Conservation (phyloP, 2,329 filamentous ascomycete species). For the Neonectria punicea region DNA sequence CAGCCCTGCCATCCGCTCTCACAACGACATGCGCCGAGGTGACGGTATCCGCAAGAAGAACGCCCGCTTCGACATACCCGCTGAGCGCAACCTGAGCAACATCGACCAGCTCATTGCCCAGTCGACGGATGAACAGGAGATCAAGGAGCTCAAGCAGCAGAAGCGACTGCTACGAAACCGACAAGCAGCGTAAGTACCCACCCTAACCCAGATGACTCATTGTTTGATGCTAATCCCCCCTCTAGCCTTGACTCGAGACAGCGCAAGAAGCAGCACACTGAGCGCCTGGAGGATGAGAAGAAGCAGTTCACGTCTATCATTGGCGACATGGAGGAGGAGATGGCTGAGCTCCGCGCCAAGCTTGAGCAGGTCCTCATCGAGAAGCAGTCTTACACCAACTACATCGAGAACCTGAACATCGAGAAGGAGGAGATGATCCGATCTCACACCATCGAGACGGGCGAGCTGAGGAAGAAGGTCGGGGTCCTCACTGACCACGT, state of each 20-base stretch:
- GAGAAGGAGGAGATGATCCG: conserved; percentile 95
- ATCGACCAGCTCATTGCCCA: conserved; percentile 93
- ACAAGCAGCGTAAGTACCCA: conserved; percentile 86
- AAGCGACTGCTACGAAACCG: conserved; percentile 94
- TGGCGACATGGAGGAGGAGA: conserved; percentile 80
- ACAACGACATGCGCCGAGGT: conserved; percentile 80
- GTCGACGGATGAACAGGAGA: conserved; percentile 89
- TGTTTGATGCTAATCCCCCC: conserved; percentile 28
- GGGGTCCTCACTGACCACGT: conserved; percentile 80
- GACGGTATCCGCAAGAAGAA: conserved; percentile 99
- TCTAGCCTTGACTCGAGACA: conserved; percentile 91
- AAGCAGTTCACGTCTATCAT: conserved; percentile 86
- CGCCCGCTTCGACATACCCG: conserved; percentile 94
- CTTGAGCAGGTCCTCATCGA: conserved; percentile 77
- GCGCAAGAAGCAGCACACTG: conserved; percentile 97
- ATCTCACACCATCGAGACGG: conserved; percentile 88
- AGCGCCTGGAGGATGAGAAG: conserved; percentile 96
- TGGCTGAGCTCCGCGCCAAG: conserved; percentile 74
- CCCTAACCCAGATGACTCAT: conserved; percentile 17
- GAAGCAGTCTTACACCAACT: conserved; percentile 78
- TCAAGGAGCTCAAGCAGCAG: conserved; percentile 98
- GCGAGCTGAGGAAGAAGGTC: conserved; percentile 92
- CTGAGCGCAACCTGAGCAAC: conserved; percentile 91
- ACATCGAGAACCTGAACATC: conserved; percentile 79
- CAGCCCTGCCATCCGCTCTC: conserved; percentile 76